Evolutionary conservation across 1,139 yeast species (phyloP), one percentile per base, ranked within the genome.

Genomic region (Arxiozyma bovina): DNA sequence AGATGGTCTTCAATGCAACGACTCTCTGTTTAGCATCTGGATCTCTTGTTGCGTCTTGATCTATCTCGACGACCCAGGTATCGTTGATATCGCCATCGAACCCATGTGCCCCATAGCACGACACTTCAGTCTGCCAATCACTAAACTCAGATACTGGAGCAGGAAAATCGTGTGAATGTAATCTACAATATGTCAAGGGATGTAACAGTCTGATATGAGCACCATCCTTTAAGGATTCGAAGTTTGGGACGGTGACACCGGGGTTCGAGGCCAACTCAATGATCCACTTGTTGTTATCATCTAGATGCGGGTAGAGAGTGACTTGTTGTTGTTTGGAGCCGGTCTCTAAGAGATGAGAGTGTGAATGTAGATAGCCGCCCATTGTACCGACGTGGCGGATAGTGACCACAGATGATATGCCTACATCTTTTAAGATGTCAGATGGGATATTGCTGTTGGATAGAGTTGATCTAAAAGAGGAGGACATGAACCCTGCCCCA

Each of bases 321-420:
- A 90, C 74, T 73, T 91, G 97, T 73, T 91, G 98, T 73, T 91
- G 99, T 72, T 89, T 82, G 30, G 98, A 91, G 55, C 99, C 99
- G 46, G 89, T 79, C 64, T 89, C 93, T 68, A 90, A 93, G 67
- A 79, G 75, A 67, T 86, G 89, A 56, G 80, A 78, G 72, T 94
- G 99, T 22, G 97, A 90, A 73, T 94, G 99, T 66, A 93, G 77
- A 72, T 93, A 94, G 46, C 99, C 99, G 60, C 98, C 98, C 66
- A 80, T 82, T 46, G 98, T 89, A 65, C 85, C 85, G 54, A 82
- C 66, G 68, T 94, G 99, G 67, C 94, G 87, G 53, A 94, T 64
- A 42, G 93, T 77, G 48, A 94, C 78, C 25, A 75, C 72, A n/a
- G 96, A 87, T 42, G 96, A 95, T 62, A 82, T 82, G 56, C 96